Evolutionary conservation across 2,329 filamentous ascomycete species (phyloP), one percentile per base, ranked within the genome.

Genomic region (Cladobotryum mycophilum): DNA sequence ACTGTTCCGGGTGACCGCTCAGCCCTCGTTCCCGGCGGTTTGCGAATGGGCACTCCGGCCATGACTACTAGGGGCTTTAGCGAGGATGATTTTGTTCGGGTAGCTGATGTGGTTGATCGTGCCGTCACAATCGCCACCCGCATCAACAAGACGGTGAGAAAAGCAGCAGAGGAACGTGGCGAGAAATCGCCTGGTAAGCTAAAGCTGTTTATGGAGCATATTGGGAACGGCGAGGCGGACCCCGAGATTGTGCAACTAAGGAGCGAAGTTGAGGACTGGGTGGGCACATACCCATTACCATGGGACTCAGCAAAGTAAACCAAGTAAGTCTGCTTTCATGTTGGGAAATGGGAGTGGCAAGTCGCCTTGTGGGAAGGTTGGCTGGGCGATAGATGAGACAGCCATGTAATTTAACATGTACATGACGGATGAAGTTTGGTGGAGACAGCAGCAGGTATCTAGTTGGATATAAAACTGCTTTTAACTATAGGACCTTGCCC

Each of bases 41-140:
- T 99, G 57, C 86, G 93, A 58, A 91, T 99, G 73, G 93, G 93
- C 50, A 93, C 92, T 0, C 93, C 93, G 0, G 93, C 93, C 60
- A 99, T 99, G 93, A 97, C 93, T 18, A 96, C 89, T 15, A 84
- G 93, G 54, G 93, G 92, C n/a, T 92, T 99, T 68, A 81, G 79
- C 59, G 85, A 91, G 62, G 83, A 86, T 49, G 93, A 99, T 71
- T 99, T 97, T 71, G 81, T 82, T 49, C 81, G 88, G 14, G 88
- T 95, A 13, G 89, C 88, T 13, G 86, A 89, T 63, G 88, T 95
- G 56, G 88, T 95, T 48, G 88, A 92, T 70, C 83, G 88, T 44
- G 86, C 87, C 8, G 89, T 95, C 43, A 82, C 80, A 30, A 89
- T 95, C 60, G 85, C 89, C 1, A 79, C 85, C 58, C 81, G 86